These are phyloP conservation scores for Herpetomonas muscarum DNA, from an alignment of 208 protist genomes.

Conservation along the genomic window DNA sequence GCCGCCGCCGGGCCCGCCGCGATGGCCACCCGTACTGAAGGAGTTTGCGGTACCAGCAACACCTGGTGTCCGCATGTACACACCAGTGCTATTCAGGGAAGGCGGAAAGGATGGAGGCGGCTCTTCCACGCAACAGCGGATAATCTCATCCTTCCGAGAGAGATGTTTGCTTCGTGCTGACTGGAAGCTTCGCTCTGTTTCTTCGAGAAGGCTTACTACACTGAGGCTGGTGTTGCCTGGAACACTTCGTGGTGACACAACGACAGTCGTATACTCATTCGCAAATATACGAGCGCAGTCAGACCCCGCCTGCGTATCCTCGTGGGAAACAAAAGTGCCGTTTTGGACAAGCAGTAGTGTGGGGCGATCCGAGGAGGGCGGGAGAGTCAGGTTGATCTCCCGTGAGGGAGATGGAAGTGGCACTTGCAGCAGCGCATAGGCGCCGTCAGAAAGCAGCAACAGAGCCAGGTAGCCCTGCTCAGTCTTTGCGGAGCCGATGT, in stretches of 20 bases:
- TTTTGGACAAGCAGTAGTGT: constrained; percentile 46
- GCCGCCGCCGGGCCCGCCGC: too few species aligned
- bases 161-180: background rate
- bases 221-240: background rate
- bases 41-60: too few species aligned
- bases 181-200: background rate
- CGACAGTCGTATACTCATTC: constrained; percentile 62
- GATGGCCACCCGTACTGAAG: too few species aligned
- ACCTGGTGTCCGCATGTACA: too few species aligned
- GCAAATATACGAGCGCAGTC: constrained; percentile 67
- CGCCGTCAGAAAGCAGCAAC: constrained; percentile 31
- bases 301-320: constrained; percentile 42
- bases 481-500: constrained; percentile 24
- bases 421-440: constrained; percentile 57
- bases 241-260: background rate
- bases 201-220: background rate
- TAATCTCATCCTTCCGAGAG: constrained; percentile 6
- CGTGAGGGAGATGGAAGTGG: constrained; percentile 32
- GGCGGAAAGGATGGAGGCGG: background rate
- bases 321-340: constrained; percentile 47
- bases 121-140: constrained; percentile 1
- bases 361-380: constrained; percentile 17
- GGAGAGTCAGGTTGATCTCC: constrained; percentile 31
- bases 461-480: constrained; percentile 32
- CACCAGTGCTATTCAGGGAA: constrained; percentile 4